These are phyloP conservation scores for Tausonia pullulans DNA, from an alignment of 1,284 basidiomycete species.

Conservation along the genomic window DNA sequence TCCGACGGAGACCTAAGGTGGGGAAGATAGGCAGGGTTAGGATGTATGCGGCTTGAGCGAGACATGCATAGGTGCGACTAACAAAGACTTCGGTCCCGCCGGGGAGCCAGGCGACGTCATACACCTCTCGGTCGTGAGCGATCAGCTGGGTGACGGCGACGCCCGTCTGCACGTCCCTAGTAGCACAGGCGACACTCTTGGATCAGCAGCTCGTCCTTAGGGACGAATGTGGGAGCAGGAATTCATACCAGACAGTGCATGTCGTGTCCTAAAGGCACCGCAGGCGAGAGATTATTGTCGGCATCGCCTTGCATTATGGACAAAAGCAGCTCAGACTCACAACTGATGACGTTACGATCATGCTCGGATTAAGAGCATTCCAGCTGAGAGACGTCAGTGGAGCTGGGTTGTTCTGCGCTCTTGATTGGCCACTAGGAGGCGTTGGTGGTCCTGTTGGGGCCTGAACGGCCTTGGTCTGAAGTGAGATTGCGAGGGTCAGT, in stretches of 20 bases:
- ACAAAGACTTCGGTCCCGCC: conserved; percentile 73
- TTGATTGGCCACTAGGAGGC: conserved; percentile 47
- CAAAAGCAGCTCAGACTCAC: too few relatives aligned
- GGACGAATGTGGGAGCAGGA: not conserved
- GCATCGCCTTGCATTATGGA: too few relatives aligned
- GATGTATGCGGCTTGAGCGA: too few relatives aligned
- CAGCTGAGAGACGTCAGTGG: conserved; percentile 92
- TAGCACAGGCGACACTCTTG: too few relatives aligned
- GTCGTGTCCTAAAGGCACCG: conserved; percentile 53
- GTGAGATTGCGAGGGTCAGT: not conserved
- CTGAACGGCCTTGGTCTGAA: conserved; percentile 4
- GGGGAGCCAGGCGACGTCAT: conserved; percentile 96
- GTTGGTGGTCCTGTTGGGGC: not conserved
- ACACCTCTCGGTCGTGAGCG: conserved; percentile 96
- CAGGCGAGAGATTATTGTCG: too few relatives aligned
- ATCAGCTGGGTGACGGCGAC: conserved; percentile 96
- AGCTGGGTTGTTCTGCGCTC: conserved; percentile 66
- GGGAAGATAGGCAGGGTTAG: too few relatives aligned
- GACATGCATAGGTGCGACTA: too few relatives aligned
- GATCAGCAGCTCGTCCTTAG: not conserved
- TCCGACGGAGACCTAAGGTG: conserved; percentile 66
- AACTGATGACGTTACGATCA: conserved; percentile 89
- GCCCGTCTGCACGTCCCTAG: conserved; percentile 72
- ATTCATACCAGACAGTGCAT: conserved; percentile 58
- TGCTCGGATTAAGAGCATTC: conserved; percentile 77